Evolutionary conservation across 2,329 filamentous ascomycete species (phyloP).

Genomic region (Talaromyces sp.): DNA sequence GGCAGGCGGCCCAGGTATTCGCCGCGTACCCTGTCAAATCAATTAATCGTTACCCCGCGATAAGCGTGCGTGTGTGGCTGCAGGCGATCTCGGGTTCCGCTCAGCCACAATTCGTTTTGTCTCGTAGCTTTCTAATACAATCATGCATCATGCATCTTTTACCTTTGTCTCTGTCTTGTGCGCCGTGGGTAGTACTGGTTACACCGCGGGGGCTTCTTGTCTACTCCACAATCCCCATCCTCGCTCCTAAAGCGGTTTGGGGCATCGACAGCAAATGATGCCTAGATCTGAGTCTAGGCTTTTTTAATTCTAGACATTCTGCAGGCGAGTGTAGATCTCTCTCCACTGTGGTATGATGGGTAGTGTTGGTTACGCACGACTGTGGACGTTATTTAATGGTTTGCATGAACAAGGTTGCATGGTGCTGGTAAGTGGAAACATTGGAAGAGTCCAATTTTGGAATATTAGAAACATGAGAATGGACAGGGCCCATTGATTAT

Average conservation of each 20-base stretch:
- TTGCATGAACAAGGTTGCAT: not conserved
- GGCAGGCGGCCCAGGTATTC: not conserved
- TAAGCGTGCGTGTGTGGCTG: constrained; percentile 1
- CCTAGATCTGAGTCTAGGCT: not conserved
- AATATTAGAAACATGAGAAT: not conserved
- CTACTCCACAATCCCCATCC: not conserved
- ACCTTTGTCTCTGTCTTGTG: not conserved
- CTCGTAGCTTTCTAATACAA: not conserved
- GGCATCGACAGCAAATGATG: not conserved
- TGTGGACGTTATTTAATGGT: not conserved
- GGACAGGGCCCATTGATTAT: not conserved
- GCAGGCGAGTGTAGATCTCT: not conserved
- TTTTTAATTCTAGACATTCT: not conserved
- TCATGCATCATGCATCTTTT: not conserved
- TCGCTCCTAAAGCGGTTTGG: not conserved
- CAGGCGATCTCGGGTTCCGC: not conserved
- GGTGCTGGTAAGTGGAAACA: not conserved
- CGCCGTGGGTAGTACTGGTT: not conserved
- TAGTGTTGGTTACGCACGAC: not conserved
- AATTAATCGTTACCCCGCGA: not conserved
- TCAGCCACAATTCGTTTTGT: not conserved
- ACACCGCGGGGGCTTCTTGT: not conserved
- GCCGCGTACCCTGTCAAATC: not conserved
- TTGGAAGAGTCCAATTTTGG: not conserved
- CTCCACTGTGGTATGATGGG: not conserved